Evolutionary conservation across 176 grass and related monocot genomes (phyloP).

Genomic region (Elaeis guineensis): DNA sequence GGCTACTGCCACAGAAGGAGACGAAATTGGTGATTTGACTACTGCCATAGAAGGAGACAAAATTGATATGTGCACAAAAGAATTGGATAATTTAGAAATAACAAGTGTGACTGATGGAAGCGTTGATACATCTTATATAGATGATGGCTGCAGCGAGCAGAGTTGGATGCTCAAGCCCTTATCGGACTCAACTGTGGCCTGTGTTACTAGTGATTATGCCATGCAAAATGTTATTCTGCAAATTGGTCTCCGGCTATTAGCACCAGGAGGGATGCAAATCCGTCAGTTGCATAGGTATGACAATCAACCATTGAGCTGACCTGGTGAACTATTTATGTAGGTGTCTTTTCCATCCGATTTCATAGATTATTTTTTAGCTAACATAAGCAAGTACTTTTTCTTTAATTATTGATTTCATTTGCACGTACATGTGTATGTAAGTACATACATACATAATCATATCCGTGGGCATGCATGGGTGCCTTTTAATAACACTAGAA

Average conservation of each 20-base stretch:
- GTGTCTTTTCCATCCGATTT: too few species aligned
- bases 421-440: too few species aligned
- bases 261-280: constrained; percentile 94
- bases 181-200: constrained; percentile 89
- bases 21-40: constrained; percentile 7
- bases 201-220: constrained; percentile 83
- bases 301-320: neutral
- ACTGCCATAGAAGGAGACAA: constrained; percentile 5
- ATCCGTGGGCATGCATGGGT: too few species aligned
- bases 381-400: too few species aligned
- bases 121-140: constrained; percentile 26
- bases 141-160: constrained; percentile 70
- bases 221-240: constrained; percentile 99
- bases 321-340: too few species aligned
- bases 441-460: too few species aligned
- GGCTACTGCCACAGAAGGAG: neutral
- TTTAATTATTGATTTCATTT: too few species aligned
- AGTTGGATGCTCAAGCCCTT: constrained; percentile 80
- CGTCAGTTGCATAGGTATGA: constrained; percentile 72
- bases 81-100: constrained; percentile 45
- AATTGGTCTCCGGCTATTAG: constrained; percentile 83
- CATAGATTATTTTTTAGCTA: too few species aligned
- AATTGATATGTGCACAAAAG: constrained; percentile 34
- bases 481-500: too few species aligned
- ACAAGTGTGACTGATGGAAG: constrained; percentile 34